Conservation (phyloP, 257 asterid species). For the Scutellaria minor region DNA sequence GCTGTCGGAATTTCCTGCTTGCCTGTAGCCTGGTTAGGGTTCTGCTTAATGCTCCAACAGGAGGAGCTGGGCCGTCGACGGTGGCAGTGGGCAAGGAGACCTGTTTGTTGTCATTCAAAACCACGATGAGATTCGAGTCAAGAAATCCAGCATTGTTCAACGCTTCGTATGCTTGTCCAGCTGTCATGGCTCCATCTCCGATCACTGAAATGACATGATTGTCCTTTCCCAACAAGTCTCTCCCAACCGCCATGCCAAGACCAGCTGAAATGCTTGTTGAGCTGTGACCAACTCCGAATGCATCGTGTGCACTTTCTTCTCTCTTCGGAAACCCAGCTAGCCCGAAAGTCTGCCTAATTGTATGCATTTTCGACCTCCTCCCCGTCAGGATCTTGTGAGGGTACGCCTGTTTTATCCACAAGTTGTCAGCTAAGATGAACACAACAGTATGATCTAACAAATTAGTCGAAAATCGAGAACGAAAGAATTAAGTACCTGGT, state of each 20-base stretch:
- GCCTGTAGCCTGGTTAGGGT: constrained; percentile 60
- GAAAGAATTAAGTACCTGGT: constrained; percentile 50
- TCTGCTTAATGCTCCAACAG: constrained; percentile 73
- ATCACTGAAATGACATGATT: constrained; percentile 72
- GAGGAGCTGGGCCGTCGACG: constrained; percentile 78
- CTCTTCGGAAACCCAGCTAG: constrained; percentile 75
- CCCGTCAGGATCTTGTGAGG: constrained; percentile 79
- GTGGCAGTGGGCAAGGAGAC: constrained; percentile 79
- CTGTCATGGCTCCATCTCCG: constrained; percentile 91
- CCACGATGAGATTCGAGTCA: constrained; percentile 62
- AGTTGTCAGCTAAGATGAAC: no score
- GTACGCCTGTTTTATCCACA: constrained; percentile 43
- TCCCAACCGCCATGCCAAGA: constrained; percentile 78
- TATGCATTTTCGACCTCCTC: constrained; percentile 66
- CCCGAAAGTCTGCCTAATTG: constrained; percentile 66
- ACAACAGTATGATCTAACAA: no score
- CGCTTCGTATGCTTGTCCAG: constrained; percentile 86
- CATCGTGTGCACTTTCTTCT: constrained; percentile 70
- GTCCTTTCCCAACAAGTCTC: constrained; percentile 62
- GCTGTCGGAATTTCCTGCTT: constrained; percentile 51
- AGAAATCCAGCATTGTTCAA: constrained; percentile 78
- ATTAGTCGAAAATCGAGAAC: no score
- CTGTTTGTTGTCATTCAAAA: constrained; percentile 72
- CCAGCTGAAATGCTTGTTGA: constrained; percentile 80
- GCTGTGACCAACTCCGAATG: constrained; percentile 84